Percentiles rank a stretch among this genome's conserved stretches.
phyloP scores from a whole-genome alignment of 305 asterid genomes.

The Salvia sclarea region DNA sequence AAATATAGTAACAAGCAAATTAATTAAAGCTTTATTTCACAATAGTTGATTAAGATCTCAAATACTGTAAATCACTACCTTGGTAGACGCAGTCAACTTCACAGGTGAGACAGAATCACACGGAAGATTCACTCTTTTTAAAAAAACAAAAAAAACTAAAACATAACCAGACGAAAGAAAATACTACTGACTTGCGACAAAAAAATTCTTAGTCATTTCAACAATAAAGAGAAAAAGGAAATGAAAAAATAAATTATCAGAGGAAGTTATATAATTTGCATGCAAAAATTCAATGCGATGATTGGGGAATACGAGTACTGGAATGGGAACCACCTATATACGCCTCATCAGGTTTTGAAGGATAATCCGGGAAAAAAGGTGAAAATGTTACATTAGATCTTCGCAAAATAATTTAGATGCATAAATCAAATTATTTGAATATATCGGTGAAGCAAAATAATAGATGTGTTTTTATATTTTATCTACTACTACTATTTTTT shows the following conservation, averaged over 20 bases:
- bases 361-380: background rate
- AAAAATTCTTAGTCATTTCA: background rate
- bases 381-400: background rate
- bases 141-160: background rate
- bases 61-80: too few species aligned
- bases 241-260: background rate
- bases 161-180: background rate
- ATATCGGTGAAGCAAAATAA: too few species aligned
- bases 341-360: background rate
- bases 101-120: background rate
- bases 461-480: too few species aligned
- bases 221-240: background rate
- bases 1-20: too few species aligned
- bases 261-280: too few species aligned
- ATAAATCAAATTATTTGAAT: background rate
- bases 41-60: too few species aligned
- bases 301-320: background rate
- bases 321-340: background rate
- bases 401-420: background rate
- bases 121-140: background rate
- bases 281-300: background rate
- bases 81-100: background rate
- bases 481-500: too few species aligned
- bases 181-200: background rate
- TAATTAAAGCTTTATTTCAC: too few species aligned